Conservation (phyloP, 305 asterid species). For the Solanum hybrid region DNA sequence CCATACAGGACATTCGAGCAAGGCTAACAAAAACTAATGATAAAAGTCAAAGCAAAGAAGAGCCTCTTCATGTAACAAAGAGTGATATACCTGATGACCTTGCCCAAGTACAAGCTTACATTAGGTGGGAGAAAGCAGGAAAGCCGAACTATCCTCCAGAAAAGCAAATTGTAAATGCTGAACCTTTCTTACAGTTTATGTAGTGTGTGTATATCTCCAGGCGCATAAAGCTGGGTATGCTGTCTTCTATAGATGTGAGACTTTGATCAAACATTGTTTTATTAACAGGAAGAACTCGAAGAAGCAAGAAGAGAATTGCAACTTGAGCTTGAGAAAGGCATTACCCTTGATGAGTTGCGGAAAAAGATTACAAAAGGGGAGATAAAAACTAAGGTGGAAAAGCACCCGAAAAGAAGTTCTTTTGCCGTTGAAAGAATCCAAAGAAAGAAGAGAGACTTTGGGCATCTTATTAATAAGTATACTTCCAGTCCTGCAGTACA, state of each 20-base stretch:
- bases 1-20: constrained; percentile 60
- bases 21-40: constrained; percentile 49
- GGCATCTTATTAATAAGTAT: constrained; percentile 52
- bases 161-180: constrained; percentile 58
- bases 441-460: constrained; percentile 78
- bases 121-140: constrained; percentile 92
- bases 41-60: constrained; percentile 32
- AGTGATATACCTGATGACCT: constrained; percentile 64
- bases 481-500: constrained; percentile 32
- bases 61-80: constrained; percentile 34
- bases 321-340: constrained; percentile 63
- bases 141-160: constrained; percentile 74
- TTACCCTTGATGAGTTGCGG: constrained; percentile 51
- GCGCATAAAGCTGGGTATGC: neutral
- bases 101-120: constrained; percentile 67
- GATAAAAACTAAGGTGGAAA: constrained; percentile 51
- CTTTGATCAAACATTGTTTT: constrained; percentile 3
- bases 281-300: constrained; percentile 73
- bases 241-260: constrained; percentile 10
- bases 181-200: constrained; percentile 5
- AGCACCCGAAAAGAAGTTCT: constrained; percentile 31
- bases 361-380: constrained; percentile 60
- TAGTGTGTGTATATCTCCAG: neutral
- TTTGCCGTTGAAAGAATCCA: constrained; percentile 50
- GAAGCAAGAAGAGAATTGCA: constrained; percentile 84